Evolutionary conservation across 352 stramenopile genomes (phyloP).

Genomic region (Phytophthora citrophthora): DNA sequence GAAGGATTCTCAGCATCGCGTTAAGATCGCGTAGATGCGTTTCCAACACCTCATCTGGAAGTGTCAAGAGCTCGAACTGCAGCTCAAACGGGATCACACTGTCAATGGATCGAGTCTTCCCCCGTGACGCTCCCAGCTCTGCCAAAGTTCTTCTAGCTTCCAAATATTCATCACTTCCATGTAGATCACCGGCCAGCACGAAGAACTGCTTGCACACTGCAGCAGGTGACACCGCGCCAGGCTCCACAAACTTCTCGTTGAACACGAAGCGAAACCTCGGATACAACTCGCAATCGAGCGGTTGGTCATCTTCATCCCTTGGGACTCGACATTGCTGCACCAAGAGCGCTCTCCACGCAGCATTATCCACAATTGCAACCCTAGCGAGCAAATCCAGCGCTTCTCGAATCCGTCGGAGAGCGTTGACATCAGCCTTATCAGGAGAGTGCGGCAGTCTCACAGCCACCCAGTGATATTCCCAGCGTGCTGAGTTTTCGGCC

Average conservation of each 20-base stretch:
- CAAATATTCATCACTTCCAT: constrained; percentile 22
- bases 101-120: not conserved
- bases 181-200: not conserved
- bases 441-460: constrained; percentile 29
- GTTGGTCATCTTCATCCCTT: constrained; percentile 33
- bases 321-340: constrained; percentile 44
- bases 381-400: constrained; percentile 45
- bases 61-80: constrained; percentile 33
- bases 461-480: constrained; percentile 40
- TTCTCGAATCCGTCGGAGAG: constrained; percentile 32
- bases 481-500: constrained; percentile 35
- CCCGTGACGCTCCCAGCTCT: constrained; percentile 4
- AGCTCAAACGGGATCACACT: constrained; percentile 16
- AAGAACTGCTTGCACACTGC: constrained; percentile 31
- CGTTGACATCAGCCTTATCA: constrained; percentile 3
- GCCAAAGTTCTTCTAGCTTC: constrained; percentile 19
- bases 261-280: constrained; percentile 44
- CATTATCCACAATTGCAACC: constrained; percentile 38
- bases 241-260: constrained; percentile 35
- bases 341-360: constrained; percentile 39
- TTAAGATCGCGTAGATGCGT: constrained; percentile 24
- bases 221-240: constrained; percentile 31
- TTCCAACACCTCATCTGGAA: constrained; percentile 20
- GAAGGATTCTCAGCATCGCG: constrained; percentile 5
- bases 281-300: constrained; percentile 34